Evolutionary conservation across 2,329 filamentous ascomycete genomes (phyloP).

Genomic region (Penicillium sp.): DNA sequence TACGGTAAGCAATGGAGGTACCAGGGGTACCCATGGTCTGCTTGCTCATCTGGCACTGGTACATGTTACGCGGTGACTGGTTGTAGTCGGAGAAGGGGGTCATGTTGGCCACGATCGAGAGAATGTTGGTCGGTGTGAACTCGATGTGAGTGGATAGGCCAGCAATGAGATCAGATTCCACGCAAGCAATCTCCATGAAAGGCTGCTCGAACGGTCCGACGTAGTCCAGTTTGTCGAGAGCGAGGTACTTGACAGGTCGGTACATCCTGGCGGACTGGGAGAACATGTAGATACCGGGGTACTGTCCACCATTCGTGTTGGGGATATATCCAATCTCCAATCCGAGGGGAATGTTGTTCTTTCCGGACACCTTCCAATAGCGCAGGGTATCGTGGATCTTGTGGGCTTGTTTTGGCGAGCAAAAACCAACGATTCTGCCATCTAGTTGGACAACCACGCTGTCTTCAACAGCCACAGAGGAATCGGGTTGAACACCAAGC

Average conservation of each 20-base stretch:
- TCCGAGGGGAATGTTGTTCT: slow-evolving; percentile 72
- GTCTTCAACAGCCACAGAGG: slow-evolving; percentile 75
- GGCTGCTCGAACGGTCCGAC: slow-evolving; percentile 94
- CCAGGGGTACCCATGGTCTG: slow-evolving; percentile 98
- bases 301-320: slow-evolving; percentile 84
- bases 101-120: slow-evolving; percentile 97
- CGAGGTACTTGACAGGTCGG: slow-evolving; percentile 86
- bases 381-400: slow-evolving; percentile 81
- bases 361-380: slow-evolving; percentile 92
- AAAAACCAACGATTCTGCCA: slow-evolving; percentile 86
- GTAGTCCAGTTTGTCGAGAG: slow-evolving; percentile 78
- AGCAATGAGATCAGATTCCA: slow-evolving; percentile 82
- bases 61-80: slow-evolving; percentile 98
- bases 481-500: slow-evolving; percentile 72
- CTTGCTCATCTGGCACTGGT: slow-evolving; percentile 99
- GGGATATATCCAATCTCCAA: slow-evolving; percentile 93
- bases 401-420: slow-evolving; percentile 76
- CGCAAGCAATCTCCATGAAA: slow-evolving; percentile 95
- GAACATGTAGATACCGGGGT: slow-evolving; percentile 92
- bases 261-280: slow-evolving; percentile 83
- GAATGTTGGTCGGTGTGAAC: slow-evolving; percentile 89
- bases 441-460: slow-evolving; percentile 88
- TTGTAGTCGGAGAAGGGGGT: slow-evolving; percentile 99
- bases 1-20: slow-evolving; percentile 77
- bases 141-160: slow-evolving; percentile 92